A percentile compares a stretch with the other conserved stretches of the same genome.
These are phyloP conservation scores for Murraya paniculata DNA, from an alignment of 345 rosid genomes.

Conservation along the genomic window DNA sequence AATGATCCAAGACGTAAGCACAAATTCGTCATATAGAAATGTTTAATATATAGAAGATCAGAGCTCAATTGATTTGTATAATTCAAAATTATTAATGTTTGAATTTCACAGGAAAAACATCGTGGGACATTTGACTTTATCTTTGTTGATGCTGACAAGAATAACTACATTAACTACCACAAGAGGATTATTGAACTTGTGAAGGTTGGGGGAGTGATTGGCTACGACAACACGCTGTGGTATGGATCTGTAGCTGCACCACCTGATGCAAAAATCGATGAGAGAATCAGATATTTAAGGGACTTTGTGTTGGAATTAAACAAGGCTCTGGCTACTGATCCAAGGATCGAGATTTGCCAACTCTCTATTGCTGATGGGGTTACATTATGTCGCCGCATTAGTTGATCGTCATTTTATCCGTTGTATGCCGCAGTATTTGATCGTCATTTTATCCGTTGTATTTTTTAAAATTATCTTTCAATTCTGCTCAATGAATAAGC, in stretches of 20 bases:
- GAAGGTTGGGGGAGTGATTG: constrained; percentile 45
- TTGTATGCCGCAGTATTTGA: too few species aligned
- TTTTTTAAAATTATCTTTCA: too few species aligned
- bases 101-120: constrained; percentile 1
- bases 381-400: constrained; percentile 78
- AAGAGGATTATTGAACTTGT: constrained; percentile 40
- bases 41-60: too few species aligned
- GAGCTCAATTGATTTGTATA: neutral
- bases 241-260: constrained; percentile 43
- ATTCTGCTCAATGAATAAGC: too few species aligned
- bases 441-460: too few species aligned
- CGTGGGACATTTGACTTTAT: constrained; percentile 35
- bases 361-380: constrained; percentile 93
- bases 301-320: constrained; percentile 87
- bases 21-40: too few species aligned
- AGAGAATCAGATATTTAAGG: constrained; percentile 65
- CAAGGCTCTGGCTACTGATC: constrained; percentile 90
- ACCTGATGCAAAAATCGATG: constrained; percentile 69
- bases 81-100: neutral
- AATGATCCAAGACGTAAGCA: constrained; percentile 64
- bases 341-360: constrained; percentile 91
- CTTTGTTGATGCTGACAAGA: constrained; percentile 48
- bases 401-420: constrained; percentile 5
- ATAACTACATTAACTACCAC: constrained; percentile 26
- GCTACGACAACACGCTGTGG: constrained; percentile 97